Evolutionary conservation across 805 yeast genomes (phyloP).

Genomic region (Nakazawaea holstii): DNA sequence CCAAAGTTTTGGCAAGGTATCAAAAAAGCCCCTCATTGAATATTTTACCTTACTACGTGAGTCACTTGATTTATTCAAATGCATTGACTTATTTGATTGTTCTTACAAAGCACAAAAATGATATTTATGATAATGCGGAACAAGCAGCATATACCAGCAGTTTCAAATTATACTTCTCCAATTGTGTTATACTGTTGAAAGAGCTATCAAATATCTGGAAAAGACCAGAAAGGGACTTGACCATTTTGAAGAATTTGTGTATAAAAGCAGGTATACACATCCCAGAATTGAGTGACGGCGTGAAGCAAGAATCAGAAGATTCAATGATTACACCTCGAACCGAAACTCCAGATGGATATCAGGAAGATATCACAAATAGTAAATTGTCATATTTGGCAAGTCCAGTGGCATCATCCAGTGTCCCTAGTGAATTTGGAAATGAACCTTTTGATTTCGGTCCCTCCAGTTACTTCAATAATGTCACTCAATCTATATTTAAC

Average conservation of each 20-base stretch:
- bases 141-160: background rate
- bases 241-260: background rate
- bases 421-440: too few species aligned
- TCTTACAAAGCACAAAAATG: background rate
- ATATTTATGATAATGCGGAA: background rate
- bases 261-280: conserved; percentile 1
- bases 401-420: too few species aligned
- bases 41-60: conserved; percentile 4
- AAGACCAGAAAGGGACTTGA: conserved; percentile 3
- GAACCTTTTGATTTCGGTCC: too few species aligned
- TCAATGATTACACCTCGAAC: too few species aligned
- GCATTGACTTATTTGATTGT: conserved; percentile 6
- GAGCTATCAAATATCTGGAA: conserved; percentile 6
- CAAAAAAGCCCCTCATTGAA: background rate
- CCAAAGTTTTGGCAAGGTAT: background rate
- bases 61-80: conserved; percentile 5
- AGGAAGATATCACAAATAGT: too few species aligned
- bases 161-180: background rate
- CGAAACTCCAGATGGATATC: too few species aligned
- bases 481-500: too few species aligned
- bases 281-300: background rate
- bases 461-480: too few species aligned
- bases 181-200: conserved; percentile 2
- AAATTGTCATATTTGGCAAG: too few species aligned
- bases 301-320: too few species aligned